These are phyloP conservation scores for Diaporthe caulivora DNA, from an alignment of 2,329 filamentous ascomycete genomes.

Conservation along the genomic window DNA sequence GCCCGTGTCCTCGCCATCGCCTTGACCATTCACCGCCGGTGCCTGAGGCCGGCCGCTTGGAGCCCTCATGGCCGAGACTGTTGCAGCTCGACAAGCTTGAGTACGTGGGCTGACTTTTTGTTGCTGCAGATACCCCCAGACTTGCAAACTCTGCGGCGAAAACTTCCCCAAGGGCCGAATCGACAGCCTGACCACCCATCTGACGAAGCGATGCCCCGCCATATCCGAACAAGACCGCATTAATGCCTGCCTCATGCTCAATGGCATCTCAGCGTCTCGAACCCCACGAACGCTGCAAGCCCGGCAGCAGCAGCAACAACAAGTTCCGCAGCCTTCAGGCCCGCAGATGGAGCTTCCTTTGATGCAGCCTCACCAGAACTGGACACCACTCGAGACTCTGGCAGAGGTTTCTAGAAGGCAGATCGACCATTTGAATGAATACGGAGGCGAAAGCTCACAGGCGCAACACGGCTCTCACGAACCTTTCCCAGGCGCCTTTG, in stretches of 20 bases:
- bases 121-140: constrained; percentile 89
- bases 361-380: constrained; percentile 66
- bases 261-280: constrained; percentile 72
- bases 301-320: constrained; percentile 38
- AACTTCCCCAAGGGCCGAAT: constrained; percentile 91
- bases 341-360: constrained; percentile 54
- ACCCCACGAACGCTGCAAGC: constrained; percentile 22
- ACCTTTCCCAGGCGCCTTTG: constrained; percentile 19
- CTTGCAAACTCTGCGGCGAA: constrained; percentile 88
- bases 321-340: constrained; percentile 41
- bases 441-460: constrained; percentile 61
- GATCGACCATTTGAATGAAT: constrained; percentile 75
- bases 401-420: constrained; percentile 85
- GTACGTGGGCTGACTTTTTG: constrained; percentile 82
- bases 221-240: constrained; percentile 81
- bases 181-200: constrained; percentile 83
- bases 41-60: not conserved
- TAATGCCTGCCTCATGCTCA: constrained; percentile 78
- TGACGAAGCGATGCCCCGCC: constrained; percentile 88
- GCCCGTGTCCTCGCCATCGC: not conserved
- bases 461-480: constrained; percentile 55
- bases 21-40: not conserved
- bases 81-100: constrained; percentile 58
- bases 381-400: constrained; percentile 86
- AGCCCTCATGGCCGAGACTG: not conserved